phyloP scores from a whole-genome alignment of 2,329 filamentous ascomycete species.

The Ceratocystis smalleyi region DNA sequence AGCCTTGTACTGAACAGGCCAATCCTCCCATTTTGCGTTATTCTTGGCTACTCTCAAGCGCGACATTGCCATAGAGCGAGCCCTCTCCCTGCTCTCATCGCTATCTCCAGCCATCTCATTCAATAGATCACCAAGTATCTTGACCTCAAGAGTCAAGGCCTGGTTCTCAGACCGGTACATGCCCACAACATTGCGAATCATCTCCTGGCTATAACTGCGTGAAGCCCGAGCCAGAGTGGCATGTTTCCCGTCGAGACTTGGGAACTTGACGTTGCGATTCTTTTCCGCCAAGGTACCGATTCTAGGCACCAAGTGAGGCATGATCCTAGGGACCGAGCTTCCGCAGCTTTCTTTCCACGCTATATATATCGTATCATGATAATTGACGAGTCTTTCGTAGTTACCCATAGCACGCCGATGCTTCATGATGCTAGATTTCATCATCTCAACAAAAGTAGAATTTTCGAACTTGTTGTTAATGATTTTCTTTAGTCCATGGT shows the following conservation, averaged over 20 bases:
- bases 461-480: background rate
- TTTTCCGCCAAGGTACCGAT: background rate
- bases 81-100: background rate
- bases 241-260: background rate
- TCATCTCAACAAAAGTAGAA: background rate
- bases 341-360: background rate
- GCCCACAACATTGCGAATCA: background rate
- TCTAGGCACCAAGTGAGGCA: background rate
- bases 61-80: background rate
- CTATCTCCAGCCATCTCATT: background rate
- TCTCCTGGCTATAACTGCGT: background rate
- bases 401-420: background rate
- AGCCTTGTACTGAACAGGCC: background rate
- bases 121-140: background rate
- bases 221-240: background rate
- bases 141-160: background rate
- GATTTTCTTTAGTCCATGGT: background rate
- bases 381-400: background rate
- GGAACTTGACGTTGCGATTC: background rate
- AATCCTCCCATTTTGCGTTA: background rate
- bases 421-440: background rate
- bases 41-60: background rate
- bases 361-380: background rate
- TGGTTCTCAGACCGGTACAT: background rate
- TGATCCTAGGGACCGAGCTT: too few species aligned